Conservation (phyloP, 2,329 filamentous ascomycete genomes). For the Westerdykella sp. region DNA sequence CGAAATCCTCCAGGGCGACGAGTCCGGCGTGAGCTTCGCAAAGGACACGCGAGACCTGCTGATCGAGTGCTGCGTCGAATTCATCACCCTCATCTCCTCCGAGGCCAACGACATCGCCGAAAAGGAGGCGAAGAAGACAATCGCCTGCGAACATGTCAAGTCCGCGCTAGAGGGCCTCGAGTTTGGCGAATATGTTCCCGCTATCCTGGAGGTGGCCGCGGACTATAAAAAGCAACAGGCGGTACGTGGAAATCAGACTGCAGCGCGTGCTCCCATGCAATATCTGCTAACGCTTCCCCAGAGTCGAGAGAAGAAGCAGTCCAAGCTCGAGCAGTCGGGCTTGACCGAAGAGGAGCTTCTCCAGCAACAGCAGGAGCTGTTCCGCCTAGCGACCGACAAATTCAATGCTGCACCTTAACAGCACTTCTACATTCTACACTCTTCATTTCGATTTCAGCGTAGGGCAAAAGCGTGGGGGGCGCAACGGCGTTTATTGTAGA, state of each 20-base stretch:
- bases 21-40: slow-evolving; percentile 72
- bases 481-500: slow-evolving; percentile 17
- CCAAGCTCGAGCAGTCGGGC: slow-evolving; percentile 92
- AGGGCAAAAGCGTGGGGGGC: slow-evolving; percentile 4
- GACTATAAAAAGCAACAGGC: slow-evolving; percentile 92
- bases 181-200: slow-evolving; percentile 85
- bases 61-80: slow-evolving; percentile 98
- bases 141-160: slow-evolving; percentile 95
- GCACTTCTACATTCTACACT: not conserved
- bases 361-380: slow-evolving; percentile 83
- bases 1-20: slow-evolving; percentile 74
- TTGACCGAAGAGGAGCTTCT: slow-evolving; percentile 86
- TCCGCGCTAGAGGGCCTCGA: slow-evolving; percentile 88
- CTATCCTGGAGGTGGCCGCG: slow-evolving; percentile 77
- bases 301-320: slow-evolving; percentile 94
- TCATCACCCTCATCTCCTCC: slow-evolving; percentile 96
- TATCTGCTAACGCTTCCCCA: slow-evolving; percentile 35
- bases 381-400: slow-evolving; percentile 71
- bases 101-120: slow-evolving; percentile 99
- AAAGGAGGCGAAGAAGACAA: slow-evolving; percentile 98
- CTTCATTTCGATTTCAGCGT: not conserved
- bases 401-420: slow-evolving; percentile 52
- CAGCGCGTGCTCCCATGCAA: not conserved
- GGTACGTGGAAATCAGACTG: slow-evolving; percentile 46
- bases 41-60: slow-evolving; percentile 92